These are phyloP conservation scores for Phanerochaete sordida DNA, from an alignment of 768 basidiomycete species.

Conservation along the genomic window DNA sequence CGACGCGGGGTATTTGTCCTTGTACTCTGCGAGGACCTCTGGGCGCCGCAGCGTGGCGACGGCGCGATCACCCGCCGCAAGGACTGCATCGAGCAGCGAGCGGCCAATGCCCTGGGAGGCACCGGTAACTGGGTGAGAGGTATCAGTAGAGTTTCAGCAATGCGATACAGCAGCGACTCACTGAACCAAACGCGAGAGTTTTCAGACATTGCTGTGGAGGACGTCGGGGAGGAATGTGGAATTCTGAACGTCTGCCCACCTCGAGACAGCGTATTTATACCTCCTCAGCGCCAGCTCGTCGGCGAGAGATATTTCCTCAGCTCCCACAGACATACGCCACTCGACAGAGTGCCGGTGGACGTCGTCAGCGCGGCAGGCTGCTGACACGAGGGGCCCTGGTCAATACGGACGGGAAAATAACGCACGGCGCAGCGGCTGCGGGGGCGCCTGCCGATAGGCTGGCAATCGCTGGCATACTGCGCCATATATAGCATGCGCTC, in stretches of 20 bases:
- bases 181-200: constrained; percentile 4
- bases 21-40: constrained; percentile 18
- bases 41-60: constrained; percentile 39
- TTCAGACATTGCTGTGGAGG: not conserved
- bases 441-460: too few species aligned
- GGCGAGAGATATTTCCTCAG: too few species aligned
- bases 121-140: constrained; percentile 34
- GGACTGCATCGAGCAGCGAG: constrained; percentile 29
- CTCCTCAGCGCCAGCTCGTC: too few species aligned
- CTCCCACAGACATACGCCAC: not conserved
- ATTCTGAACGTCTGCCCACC: not conserved
- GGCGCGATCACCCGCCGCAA: constrained; percentile 35
- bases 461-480: too few species aligned
- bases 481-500: too few species aligned
- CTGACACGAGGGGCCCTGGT: not conserved
- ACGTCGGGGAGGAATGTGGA: not conserved
- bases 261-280: not conserved
- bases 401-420: not conserved
- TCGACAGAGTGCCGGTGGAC: not conserved
- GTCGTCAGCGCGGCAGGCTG: not conserved
- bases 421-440: too few species aligned
- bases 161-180: not conserved
- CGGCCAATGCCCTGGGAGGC: constrained; percentile 38
- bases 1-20: constrained; percentile 24
- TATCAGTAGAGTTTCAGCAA: not conserved